Conservation (phyloP, 2,329 filamentous ascomycete genomes). For the Aquanectria penicillioides region DNA sequence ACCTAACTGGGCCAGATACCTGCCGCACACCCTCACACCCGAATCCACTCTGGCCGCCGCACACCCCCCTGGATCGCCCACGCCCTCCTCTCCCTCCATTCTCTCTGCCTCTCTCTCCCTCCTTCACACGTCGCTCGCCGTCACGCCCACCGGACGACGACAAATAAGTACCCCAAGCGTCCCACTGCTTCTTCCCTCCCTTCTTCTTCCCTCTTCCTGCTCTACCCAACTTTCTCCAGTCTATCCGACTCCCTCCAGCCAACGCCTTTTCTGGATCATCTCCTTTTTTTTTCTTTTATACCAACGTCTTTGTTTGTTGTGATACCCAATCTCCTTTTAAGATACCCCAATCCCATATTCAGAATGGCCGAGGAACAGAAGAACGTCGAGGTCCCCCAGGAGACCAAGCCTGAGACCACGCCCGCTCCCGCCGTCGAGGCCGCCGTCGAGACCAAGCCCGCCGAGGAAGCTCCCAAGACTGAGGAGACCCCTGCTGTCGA, state of each 20-base stretch:
- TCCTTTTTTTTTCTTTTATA: slow-evolving; percentile 52
- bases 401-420: slow-evolving; percentile 56
- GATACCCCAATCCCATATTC: slow-evolving; percentile 52
- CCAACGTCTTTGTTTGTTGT: slow-evolving; percentile 57
- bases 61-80: slow-evolving; percentile 13
- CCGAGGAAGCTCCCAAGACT: slow-evolving; percentile 50
- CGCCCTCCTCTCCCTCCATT: slow-evolving; percentile 23
- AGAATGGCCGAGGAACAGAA: slow-evolving; percentile 81
- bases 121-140: slow-evolving; percentile 3
- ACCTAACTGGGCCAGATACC: too few relatives aligned
- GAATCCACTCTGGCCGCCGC: background rate
- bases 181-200: slow-evolving; percentile 41
- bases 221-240: slow-evolving; percentile 45
- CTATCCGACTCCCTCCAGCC: slow-evolving; percentile 42
- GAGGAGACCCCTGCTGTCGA: slow-evolving; percentile 48
- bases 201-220: slow-evolving; percentile 47
- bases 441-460: slow-evolving; percentile 49
- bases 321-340: slow-evolving; percentile 61
- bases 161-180: slow-evolving; percentile 56
- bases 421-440: slow-evolving; percentile 49
- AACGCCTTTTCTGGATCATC: slow-evolving; percentile 49
- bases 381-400: slow-evolving; percentile 68
- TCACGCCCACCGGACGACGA: slow-evolving; percentile 28
- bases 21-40: slow-evolving; percentile 19
- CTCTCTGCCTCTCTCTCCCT: slow-evolving; percentile 12